Evolutionary conservation across 495 filamentous ascomycete genomes (phyloP), one percentile per base, ranked within the genome.

Genomic region (Aspergillus saccharolyticus): DNA sequence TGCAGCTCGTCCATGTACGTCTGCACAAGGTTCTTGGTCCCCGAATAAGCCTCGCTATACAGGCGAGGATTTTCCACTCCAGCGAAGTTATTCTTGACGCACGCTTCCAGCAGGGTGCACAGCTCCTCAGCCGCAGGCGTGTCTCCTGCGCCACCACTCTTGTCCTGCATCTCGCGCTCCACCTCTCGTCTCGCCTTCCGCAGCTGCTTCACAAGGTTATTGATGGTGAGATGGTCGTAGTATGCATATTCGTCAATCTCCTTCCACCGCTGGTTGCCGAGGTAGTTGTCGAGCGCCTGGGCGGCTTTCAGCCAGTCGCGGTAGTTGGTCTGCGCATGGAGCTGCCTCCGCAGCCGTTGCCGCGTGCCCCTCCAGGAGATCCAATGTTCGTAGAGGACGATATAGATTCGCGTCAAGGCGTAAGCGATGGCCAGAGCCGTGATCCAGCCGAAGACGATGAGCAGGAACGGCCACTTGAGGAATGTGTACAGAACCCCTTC

Each of bases 31-130:
- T 91, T 83, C 68, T 98, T 98, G 1, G 94, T 98, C 20, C 95
- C 94, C 56, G 91, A 96, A 63, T 98, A 97, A 1, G 92, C 92
- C 74, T 97, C 90, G 62, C 88, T 93, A 69, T 98, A 98, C 14
- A 98, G 78, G 42, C 90, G 79, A 19, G 94, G 85, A 60, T 96
- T 97, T 73, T 98, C 94, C n/a, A 94, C 85, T 0, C 94, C 94
- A 10, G 87, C 89, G 71, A 96, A 97, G 66, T 97, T 97, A 69
- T 89, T 95, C 81, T 96, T 98, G 57, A 97, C 88, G 63, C 92
- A 96, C 16, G 87, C 87, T 74, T 97, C 91, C 28, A 94, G 74
- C 48, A 97, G 70, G 8, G 75, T 78, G 46, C 84, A 84, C 47
- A 98, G 75, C 33, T 91, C 89, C 55, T 92, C 88, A 6, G 88